Percentiles rank a stretch among this genome's conserved stretches.
These are phyloP conservation scores for Metschnikowia chrysomelidarum DNA, from an alignment of 805 yeast species.

Conservation along the genomic window DNA sequence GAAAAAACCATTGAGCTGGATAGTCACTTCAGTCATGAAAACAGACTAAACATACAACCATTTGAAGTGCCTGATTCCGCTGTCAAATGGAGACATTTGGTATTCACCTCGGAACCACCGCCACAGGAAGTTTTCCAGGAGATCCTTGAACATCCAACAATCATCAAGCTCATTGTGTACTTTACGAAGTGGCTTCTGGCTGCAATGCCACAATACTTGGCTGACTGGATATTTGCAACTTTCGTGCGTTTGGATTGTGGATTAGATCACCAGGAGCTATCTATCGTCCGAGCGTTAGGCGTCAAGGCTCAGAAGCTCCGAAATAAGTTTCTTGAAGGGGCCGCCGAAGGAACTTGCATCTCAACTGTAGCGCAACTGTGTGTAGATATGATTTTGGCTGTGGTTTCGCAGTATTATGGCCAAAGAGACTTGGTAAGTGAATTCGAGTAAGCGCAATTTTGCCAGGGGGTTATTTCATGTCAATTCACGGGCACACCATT, in stretches of 20 bases:
- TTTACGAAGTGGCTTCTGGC: conserved; percentile 39
- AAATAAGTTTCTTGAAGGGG: conserved; percentile 7
- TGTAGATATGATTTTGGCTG: conserved; percentile 29
- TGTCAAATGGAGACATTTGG: conserved; percentile 30
- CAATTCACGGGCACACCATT: too few species aligned
- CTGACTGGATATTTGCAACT: conserved; percentile 37
- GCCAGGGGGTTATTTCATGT: too few species aligned
- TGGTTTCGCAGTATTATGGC: conserved; percentile 34
- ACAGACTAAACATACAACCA: background rate
- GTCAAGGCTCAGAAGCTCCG: conserved; percentile 35
- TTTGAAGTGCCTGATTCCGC: conserved; percentile 24
- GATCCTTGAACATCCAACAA: conserved; percentile 29
- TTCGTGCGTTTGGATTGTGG: conserved; percentile 35
- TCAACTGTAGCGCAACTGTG: conserved; percentile 21
- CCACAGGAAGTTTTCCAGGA: conserved; percentile 20
- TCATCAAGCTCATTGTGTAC: conserved; percentile 34
- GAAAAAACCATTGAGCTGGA: background rate
- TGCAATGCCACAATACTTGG: conserved; percentile 24
- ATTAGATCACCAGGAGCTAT: conserved; percentile 32
- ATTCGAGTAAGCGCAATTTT: too few species aligned
- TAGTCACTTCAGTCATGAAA: too few species aligned
- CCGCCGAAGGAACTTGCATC: conserved; percentile 12
- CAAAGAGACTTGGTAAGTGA: conserved; percentile 29
- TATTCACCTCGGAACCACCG: conserved; percentile 32
- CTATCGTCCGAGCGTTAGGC: conserved; percentile 37